Evolutionary conservation across 2,329 filamentous ascomycete species (phyloP).

Genomic region (Colletotrichum orchidophilum): DNA sequence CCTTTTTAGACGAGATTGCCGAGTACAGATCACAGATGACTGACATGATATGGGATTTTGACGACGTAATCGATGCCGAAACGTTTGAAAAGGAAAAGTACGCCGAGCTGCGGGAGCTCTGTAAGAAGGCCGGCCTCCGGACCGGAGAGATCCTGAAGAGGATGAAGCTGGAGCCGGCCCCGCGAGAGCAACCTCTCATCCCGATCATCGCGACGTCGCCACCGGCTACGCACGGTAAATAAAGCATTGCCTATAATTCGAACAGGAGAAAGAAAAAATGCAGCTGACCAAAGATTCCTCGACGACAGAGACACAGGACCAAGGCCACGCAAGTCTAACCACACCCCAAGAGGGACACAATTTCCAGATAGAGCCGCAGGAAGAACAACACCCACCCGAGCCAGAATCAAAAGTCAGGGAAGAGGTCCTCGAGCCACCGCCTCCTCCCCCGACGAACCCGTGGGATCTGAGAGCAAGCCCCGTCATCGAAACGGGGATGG

Average conservation of each 20-base stretch:
- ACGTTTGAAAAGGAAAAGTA: conserved; percentile 62
- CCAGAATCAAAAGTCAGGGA: conserved; percentile 35
- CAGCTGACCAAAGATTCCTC: not conserved
- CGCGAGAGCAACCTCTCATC: not conserved
- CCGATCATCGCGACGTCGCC: conserved; percentile 9
- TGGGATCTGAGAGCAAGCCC: conserved; percentile 25
- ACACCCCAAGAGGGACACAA: not conserved
- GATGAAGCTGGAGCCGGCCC: conserved; percentile 57
- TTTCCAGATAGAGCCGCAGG: not conserved
- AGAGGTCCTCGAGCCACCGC: conserved; percentile 33
- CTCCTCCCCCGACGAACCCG: conserved; percentile 22
- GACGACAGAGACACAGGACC: not conserved
- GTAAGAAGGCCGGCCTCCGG: conserved; percentile 57
- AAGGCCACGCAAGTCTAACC: not conserved
- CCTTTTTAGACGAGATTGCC: conserved; percentile 59
- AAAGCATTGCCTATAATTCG: not conserved
- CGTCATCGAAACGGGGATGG: not conserved
- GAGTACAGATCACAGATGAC: conserved; percentile 57
- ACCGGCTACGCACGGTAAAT: conserved; percentile 3
- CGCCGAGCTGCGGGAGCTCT: conserved; percentile 56
- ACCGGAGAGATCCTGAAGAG: conserved; percentile 62
- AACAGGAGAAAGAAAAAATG: not conserved
- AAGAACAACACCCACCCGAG: not conserved
- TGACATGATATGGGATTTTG: conserved; percentile 65
- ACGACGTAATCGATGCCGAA: conserved; percentile 60